Conservation (phyloP, 208 protist genomes). For the Trypanosoma mega region DNA sequence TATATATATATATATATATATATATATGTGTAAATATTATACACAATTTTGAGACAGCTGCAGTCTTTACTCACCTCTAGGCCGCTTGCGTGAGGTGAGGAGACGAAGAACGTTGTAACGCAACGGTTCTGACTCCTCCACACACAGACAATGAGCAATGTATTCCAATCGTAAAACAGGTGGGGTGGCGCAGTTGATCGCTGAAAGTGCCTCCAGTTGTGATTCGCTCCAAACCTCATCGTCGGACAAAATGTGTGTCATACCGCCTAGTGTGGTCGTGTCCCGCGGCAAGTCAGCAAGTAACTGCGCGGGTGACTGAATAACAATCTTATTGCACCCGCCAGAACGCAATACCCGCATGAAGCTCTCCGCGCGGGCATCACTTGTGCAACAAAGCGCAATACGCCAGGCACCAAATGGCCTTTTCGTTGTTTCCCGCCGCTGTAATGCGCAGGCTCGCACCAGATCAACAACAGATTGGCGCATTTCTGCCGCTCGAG, state of each 20-base stretch:
- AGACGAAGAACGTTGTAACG: conserved; percentile 29
- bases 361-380: conserved; percentile 38
- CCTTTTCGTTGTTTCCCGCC: conserved; percentile 20
- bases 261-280: background rate
- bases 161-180: conserved; percentile 61
- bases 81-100: conserved; percentile 19
- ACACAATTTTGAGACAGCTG: conserved; percentile 4
- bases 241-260: conserved; percentile 48
- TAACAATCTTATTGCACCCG: conserved; percentile 29
- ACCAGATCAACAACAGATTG: conserved; percentile 38
- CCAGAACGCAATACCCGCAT: conserved; percentile 49
- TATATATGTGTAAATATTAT: background rate
- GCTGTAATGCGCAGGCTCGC: conserved; percentile 43
- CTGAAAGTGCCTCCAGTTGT: conserved; percentile 38
- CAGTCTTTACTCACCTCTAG: background rate
- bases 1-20: conserved; percentile 9
- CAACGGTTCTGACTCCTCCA: conserved; percentile 21
- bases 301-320: conserved; percentile 11
- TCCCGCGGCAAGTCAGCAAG: background rate
- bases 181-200: background rate
- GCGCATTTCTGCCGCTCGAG: conserved; percentile 16
- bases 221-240: conserved; percentile 41
- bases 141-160: conserved; percentile 60
- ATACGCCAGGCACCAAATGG: conserved; percentile 54
- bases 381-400: conserved; percentile 44